Percentiles rank a stretch among this genome's conserved stretches.
Evolutionary conservation across 2,329 filamentous ascomycete species (phyloP).

Genomic region (Neonectria ditissima): DNA sequence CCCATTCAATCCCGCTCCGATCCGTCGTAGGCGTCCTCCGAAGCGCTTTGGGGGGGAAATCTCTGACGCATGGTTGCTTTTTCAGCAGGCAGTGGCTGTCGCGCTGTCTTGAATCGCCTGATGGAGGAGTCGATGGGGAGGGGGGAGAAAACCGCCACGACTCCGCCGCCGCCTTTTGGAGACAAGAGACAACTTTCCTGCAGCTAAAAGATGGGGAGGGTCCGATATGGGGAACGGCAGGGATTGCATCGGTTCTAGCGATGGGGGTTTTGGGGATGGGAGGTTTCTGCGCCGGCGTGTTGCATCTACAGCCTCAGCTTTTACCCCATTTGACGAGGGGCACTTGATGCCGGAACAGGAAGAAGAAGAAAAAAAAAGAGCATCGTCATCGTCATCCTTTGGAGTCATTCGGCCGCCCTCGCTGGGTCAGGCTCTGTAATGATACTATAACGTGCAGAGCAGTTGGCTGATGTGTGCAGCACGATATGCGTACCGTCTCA

Average conservation of each 20-base stretch:
- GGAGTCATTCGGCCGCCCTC: background rate
- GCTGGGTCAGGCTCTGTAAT: slow-evolving; percentile 9
- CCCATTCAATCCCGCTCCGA: slow-evolving; percentile 8
- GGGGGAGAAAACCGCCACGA: slow-evolving; percentile 5
- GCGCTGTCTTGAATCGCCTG: slow-evolving; percentile 32
- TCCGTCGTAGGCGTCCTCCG: slow-evolving; percentile 26
- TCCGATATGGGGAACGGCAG: background rate
- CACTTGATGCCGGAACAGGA: background rate
- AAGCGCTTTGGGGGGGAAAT: slow-evolving; percentile 11
- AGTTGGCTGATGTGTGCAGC: slow-evolving; percentile 21
- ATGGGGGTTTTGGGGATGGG: background rate
- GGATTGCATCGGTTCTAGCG: background rate
- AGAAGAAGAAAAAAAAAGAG: background rate
- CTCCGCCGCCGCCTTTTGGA: background rate
- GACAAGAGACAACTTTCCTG: slow-evolving; percentile 27
- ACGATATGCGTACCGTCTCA: background rate
- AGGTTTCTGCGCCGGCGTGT: background rate
- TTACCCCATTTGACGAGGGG: background rate
- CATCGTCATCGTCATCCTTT: background rate
- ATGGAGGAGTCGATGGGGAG: slow-evolving; percentile 21
- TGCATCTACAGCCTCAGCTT: background rate
- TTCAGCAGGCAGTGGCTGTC: slow-evolving; percentile 34
- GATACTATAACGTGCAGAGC: background rate
- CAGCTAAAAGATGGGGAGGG: background rate
- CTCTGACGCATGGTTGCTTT: slow-evolving; percentile 34